phyloP scores from a whole-genome alignment of 2,329 filamentous ascomycete genomes.

The Venturiaceae sp. region DNA sequence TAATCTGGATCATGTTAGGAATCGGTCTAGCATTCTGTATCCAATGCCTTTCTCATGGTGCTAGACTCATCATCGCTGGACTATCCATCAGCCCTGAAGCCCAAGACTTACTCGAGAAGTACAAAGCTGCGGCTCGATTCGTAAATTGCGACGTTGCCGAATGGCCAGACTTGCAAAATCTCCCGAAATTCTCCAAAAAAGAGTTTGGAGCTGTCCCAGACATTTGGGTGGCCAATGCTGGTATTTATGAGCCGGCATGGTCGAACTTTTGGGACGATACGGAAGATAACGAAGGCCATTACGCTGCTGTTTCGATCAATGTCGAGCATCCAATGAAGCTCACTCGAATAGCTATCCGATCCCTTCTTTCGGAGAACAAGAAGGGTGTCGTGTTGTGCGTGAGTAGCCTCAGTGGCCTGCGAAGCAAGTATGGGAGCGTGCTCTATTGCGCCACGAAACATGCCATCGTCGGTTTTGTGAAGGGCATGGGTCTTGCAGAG shows the following conservation, averaged over 20 bases:
- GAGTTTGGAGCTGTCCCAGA: not conserved
- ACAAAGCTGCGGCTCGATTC: not conserved
- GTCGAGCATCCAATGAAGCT: conserved; percentile 29
- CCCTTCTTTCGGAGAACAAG: conserved; percentile 20
- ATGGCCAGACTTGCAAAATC: not conserved
- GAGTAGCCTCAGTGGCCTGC: conserved; percentile 22
- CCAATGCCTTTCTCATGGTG: not conserved
- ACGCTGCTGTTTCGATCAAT: conserved; percentile 24
- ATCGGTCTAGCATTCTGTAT: not conserved
- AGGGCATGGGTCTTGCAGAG: not conserved
- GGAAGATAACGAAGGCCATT: conserved; percentile 13
- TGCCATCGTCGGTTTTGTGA: conserved; percentile 27
- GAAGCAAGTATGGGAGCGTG: conserved; percentile 18
- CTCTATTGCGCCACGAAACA: conserved; percentile 29
- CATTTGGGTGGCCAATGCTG: not conserved
- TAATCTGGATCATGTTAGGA: not conserved
- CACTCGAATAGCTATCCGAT: conserved; percentile 26
- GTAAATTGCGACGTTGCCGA: not conserved
- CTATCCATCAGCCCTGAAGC: not conserved
- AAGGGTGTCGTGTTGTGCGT: conserved; percentile 25
- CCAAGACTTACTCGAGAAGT: not conserved
- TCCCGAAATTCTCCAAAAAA: not conserved
- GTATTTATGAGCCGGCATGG: conserved; percentile 9
- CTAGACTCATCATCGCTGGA: not conserved
- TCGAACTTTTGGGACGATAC: conserved; percentile 28